Evolutionary conservation across 192 early-diverging fungal genomes (phyloP), one percentile per base, ranked within the genome.

Genomic region (Linnemannia elongata): DNA sequence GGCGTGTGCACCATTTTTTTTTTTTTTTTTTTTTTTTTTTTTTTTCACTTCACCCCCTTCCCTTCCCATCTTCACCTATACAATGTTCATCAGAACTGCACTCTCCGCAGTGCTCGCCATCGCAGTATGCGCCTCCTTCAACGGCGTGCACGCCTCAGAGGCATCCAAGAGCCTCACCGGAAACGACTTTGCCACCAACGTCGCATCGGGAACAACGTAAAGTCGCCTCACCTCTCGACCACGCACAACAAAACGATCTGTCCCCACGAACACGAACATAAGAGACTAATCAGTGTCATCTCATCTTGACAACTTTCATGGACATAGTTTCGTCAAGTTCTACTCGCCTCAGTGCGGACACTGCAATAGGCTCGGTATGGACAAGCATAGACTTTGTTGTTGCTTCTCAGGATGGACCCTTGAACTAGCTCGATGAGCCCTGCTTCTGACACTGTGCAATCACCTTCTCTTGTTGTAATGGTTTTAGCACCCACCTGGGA

Each of bases 171-270:
- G 83, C 33, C 88, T 93, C 6, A 82, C 84, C 44, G 54, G 80
- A 41, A 55, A 74, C 24, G 91, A 90, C 69, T 94, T 93, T 82
- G 84, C 76, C 22, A 71, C 73, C 0, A 86, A 69, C 42, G 90
- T 92, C 41, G 79, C 79, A n/a, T 79, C 85, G 8, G 93, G 93
- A 22, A 93, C 89, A 4, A 93, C 85, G 89, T 90, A 88, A 78
- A 41, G 30, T 30, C 22, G 30, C 27, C 38, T 33, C 2, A n/a
- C n/a, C n/a, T 10, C 57, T 20, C 47, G 1, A 27, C 63, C 52
- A 30, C 1, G 3, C 44, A 15, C 49, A 52, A n/a, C 41, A n/a
- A n/a, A 45, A 7, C n/a, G n/a, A 69, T 49, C 42, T 47, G 27
- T 63, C 38, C n/a, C n/a, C n/a, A n/a, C n/a, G n/a, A 33, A 30